Base-by-base conservation (phyloP, 2,329 filamentous ascomycete species). In the Aspergillus ruber region DNA sequence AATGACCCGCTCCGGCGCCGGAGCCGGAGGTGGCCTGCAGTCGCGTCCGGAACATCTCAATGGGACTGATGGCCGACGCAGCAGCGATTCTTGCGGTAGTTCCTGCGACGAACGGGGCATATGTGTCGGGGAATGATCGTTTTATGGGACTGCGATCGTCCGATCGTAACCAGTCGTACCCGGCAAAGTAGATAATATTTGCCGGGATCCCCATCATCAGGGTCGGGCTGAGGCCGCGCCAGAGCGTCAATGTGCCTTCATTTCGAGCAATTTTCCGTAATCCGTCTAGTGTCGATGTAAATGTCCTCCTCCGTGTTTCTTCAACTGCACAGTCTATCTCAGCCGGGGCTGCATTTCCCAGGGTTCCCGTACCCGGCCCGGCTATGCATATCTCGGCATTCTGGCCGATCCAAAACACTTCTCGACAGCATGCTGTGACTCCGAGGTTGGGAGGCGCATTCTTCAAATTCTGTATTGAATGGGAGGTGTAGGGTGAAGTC, bases 131-230 rank as follows among this genome's bases (percentile, higher is more conserved):
- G 8, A 84, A 65, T 17, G 77, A 57, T 38, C 74, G 75, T 32
- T 77, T 78, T 52, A 97, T 79, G 0, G 90, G 90, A 56, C 88
- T 95, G 38, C 72, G 73, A 1, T 75, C 73, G 59, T 88, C 86
- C 54, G 79, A 86, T 32, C 93, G 84, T 49, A 98, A 68, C 86
- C 90, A 96, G 63, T 98, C 93, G 69, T 98, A 98, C 35, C 93
- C 93, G 10, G 93, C 94, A 62, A 97, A 96, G 71, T 98, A 98
- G 56, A 98, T 97, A 56, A 98, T 93, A 65, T 98, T 98, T 21
- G 84, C 89, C 0, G 93, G 93, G 5, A 98, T 80, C 0, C 90
- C 84, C 93, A 98, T 98, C 54, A 90, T 79, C 18, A 98, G 74
- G 0, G 93, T 98, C 0, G 93, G 91, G n/a, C 88, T 94, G 4